Percentiles rank a stretch among this genome's conserved stretches.
Conservation (phyloP, 805 yeast genomes). For the Lachancea sp. region DNA sequence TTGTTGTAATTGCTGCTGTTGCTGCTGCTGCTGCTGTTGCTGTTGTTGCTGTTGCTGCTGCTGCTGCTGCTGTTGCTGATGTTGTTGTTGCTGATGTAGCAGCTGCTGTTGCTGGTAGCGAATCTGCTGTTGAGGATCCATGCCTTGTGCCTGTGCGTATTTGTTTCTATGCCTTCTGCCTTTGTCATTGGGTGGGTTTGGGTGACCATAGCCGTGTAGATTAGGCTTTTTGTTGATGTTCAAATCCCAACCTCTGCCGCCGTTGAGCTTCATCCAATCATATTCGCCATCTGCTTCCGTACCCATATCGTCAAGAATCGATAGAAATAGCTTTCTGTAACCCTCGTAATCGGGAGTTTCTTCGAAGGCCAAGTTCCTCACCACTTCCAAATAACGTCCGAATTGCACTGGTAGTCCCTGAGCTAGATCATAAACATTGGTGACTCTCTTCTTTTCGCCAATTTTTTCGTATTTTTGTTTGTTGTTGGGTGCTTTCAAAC, state of each 20-base stretch:
- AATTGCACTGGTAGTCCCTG: conserved; percentile 88
- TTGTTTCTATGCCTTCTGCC: conserved; percentile 34
- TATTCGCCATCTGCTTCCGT: conserved; percentile 80
- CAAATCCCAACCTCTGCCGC: conserved; percentile 95
- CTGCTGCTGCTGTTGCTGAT: conserved; percentile 18
- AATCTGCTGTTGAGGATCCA: conserved; percentile 18
- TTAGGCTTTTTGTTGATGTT: conserved; percentile 86
- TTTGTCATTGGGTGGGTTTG: conserved; percentile 66
- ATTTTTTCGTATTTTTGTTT: conserved; percentile 96
- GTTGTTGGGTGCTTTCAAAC: conserved; percentile 95
- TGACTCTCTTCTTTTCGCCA: conserved; percentile 91
- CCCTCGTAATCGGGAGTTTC: conserved; percentile 93
- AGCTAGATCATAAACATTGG: conserved; percentile 79
- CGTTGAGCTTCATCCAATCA: conserved; percentile 96
- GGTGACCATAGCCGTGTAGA: conserved; percentile 93
- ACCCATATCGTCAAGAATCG: conserved; percentile 66
- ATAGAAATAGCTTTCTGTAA: conserved; percentile 67
- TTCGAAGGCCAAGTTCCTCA: conserved; percentile 84
- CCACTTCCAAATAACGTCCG: conserved; percentile 84
- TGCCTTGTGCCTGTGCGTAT: conserved; percentile 28
- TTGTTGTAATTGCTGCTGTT: conserved; percentile 20
- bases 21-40: conserved; percentile 22
- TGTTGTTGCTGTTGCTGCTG: conserved; percentile 24
- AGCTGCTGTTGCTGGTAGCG: conserved; percentile 20
- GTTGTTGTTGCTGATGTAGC: conserved; percentile 15